Percentiles rank a stretch among this genome's conserved stretches.
Conservation (phyloP, 805 yeast species). For the Candida berthetii region DNA sequence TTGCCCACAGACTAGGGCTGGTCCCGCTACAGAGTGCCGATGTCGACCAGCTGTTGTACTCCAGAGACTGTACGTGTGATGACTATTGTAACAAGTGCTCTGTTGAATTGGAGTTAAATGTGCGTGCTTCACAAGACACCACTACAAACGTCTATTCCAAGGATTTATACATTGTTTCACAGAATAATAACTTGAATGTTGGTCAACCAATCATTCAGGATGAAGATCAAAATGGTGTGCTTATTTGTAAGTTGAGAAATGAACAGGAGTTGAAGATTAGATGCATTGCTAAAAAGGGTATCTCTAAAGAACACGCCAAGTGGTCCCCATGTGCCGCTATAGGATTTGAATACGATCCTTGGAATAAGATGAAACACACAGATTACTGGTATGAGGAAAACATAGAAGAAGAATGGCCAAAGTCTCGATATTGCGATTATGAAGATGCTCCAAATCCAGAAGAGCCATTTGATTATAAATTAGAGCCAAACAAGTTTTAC, state of each 20-base stretch:
- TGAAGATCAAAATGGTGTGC: conserved; percentile 72
- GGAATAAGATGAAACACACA: conserved; percentile 94
- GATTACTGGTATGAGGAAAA: conserved; percentile 95
- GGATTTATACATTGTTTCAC: conserved; percentile 50
- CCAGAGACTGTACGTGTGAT: conserved; percentile 97
- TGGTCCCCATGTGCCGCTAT: conserved; percentile 97
- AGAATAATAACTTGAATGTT: conserved; percentile 33
- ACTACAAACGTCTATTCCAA: conserved; percentile 88
- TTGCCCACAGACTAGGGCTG: conserved; percentile 89
- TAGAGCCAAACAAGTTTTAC: conserved; percentile 77
- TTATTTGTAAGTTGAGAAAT: conserved; percentile 84
- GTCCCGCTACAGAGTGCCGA: conserved; percentile 83
- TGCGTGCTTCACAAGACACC: conserved; percentile 82
- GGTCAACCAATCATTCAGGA: conserved; percentile 89
- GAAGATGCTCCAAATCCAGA: conserved; percentile 92
- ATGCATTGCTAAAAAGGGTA: conserved; percentile 97
- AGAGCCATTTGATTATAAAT: conserved; percentile 79
- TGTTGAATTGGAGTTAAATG: conserved; percentile 79
- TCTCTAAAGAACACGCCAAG: conserved; percentile 95
- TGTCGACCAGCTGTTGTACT: conserved; percentile 77
- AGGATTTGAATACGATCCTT: conserved; percentile 98
- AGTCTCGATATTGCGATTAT: conserved; percentile 81
- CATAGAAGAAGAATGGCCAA: conserved; percentile 91
- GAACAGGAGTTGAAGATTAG: conserved; percentile 86
- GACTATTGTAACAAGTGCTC: conserved; percentile 95